Evolutionary conservation across 805 yeast genomes (phyloP).

Genomic region (Wickerhamiella azymoides): DNA sequence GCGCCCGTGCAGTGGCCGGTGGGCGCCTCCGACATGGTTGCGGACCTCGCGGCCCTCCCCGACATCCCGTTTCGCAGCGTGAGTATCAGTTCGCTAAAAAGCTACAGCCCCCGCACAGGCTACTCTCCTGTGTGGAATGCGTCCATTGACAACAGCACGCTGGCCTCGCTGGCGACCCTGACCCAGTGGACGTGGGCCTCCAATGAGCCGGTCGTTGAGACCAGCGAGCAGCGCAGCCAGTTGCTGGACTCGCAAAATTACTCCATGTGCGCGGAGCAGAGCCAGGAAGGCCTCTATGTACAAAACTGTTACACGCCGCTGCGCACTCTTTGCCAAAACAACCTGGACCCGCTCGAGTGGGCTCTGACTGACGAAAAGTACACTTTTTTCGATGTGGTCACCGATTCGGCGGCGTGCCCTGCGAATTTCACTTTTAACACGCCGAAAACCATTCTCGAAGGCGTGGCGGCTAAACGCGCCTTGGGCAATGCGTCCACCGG

Average conservation of each 20-base stretch:
- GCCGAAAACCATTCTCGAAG: conserved; percentile 40
- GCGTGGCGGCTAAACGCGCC: conserved; percentile 20
- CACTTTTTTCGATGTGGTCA: conserved; percentile 30
- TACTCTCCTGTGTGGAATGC: conserved; percentile 48
- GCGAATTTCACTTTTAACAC: conserved; percentile 27
- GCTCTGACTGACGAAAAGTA: conserved; percentile 38
- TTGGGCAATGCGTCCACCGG: conserved; percentile 24
- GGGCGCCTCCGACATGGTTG: too few relatives aligned
- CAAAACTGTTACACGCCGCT: conserved; percentile 47
- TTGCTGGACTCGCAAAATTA: conserved; percentile 13
- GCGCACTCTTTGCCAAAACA: conserved; percentile 43
- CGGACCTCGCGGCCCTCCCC: background rate
- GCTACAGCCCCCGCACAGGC: conserved; percentile 34
- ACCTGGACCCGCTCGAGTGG: conserved; percentile 27
- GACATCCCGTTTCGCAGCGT: conserved; percentile 3
- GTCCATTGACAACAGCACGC: conserved; percentile 14
- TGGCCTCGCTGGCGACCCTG: conserved; percentile 20
- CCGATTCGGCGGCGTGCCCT: conserved; percentile 28
- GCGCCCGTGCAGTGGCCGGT: conserved; percentile 1
- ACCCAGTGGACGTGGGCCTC: conserved; percentile 67
- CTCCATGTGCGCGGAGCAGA: conserved; percentile 33
- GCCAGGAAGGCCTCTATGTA: conserved; percentile 43
- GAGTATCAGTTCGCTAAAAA: background rate
- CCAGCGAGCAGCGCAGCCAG: conserved; percentile 11
- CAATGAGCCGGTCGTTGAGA: conserved; percentile 33